These are phyloP conservation scores for Dalbergia cultrata DNA, from an alignment of 306 rosid species.

Conservation along the genomic window DNA sequence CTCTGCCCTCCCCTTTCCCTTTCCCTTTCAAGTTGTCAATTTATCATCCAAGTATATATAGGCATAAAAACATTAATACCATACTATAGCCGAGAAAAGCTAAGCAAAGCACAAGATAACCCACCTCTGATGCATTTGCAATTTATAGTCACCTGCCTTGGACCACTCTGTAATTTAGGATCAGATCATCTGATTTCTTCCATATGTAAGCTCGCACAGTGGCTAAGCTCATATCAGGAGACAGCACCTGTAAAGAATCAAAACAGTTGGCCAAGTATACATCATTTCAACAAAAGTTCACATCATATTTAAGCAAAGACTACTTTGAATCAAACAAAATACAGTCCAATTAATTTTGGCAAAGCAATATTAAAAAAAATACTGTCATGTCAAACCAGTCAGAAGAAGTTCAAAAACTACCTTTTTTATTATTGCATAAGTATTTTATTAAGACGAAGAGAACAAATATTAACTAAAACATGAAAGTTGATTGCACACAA, in stretches of 20 bases:
- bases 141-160: conserved; percentile 77
- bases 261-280: conserved; percentile 42
- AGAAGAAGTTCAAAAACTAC: conserved; percentile 39
- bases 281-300: conserved; percentile 26
- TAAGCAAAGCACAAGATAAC: conserved; percentile 41
- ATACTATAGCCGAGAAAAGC: conserved; percentile 26
- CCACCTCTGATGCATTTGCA: conserved; percentile 51
- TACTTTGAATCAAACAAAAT: conserved; percentile 21
- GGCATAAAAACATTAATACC: conserved; percentile 36
- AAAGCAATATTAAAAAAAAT: conserved; percentile 26
- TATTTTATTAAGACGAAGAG: too few relatives aligned
- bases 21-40: conserved; percentile 29
- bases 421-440: not conserved
- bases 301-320: conserved; percentile 23
- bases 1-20: too few relatives aligned
- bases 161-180: conserved; percentile 87
- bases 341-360: conserved; percentile 23
- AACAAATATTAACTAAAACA: not conserved
- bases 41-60: not conserved
- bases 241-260: conserved; percentile 68
- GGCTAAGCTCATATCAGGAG: conserved; percentile 95
- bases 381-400: conserved; percentile 34
- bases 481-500: not conserved
- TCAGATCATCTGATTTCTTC: conserved; percentile 93
- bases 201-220: conserved; percentile 93